These are phyloP conservation scores for Papilionanthe hybrid DNA, from an alignment of 116 monocot species.

Conservation along the genomic window DNA sequence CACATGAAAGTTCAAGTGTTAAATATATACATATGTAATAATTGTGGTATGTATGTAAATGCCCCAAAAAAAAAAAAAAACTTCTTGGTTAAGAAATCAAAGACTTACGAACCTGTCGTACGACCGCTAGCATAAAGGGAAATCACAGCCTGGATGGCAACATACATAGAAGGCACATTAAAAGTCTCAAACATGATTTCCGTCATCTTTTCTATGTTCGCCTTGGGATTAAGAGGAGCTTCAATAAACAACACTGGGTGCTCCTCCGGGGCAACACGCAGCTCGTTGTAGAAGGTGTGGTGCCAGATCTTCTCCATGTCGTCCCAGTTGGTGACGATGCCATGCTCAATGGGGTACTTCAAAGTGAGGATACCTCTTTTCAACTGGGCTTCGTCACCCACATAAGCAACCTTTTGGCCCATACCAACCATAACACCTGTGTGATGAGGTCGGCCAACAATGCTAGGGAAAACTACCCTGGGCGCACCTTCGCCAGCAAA, in stretches of 20 bases:
- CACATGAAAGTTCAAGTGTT: no score
- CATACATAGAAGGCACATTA: conserved; percentile 43
- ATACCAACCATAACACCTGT: conserved; percentile 48
- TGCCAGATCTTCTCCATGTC: conserved; percentile 46
- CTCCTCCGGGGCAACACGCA: conserved; percentile 41
- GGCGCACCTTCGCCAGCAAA: no score
- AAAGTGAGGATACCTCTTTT: conserved; percentile 49
- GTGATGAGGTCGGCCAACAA: conserved; percentile 40
- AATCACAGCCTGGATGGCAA: conserved; percentile 41
- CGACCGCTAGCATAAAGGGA: conserved; percentile 44
- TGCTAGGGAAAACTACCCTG: no score
- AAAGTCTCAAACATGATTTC: conserved; percentile 50
- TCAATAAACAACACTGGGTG: conserved; percentile 37
- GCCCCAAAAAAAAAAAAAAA: not conserved
- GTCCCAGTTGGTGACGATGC: conserved; percentile 39
- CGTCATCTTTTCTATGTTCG: conserved; percentile 44
- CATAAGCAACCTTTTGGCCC: conserved; percentile 46
- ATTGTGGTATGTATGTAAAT: no score
- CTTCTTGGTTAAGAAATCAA: not conserved
- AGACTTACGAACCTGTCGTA: conserved; percentile 31
- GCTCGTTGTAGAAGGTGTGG: conserved; percentile 43
- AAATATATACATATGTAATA: no score
- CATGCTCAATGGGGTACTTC: conserved; percentile 42
- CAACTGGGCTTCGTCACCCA: conserved; percentile 37
- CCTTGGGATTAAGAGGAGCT: conserved; percentile 40